Evolutionary conservation across 2,329 filamentous ascomycete species (phyloP), one percentile per base, ranked within the genome.

Genomic region (Ophiocordyceps robertsii): DNA sequence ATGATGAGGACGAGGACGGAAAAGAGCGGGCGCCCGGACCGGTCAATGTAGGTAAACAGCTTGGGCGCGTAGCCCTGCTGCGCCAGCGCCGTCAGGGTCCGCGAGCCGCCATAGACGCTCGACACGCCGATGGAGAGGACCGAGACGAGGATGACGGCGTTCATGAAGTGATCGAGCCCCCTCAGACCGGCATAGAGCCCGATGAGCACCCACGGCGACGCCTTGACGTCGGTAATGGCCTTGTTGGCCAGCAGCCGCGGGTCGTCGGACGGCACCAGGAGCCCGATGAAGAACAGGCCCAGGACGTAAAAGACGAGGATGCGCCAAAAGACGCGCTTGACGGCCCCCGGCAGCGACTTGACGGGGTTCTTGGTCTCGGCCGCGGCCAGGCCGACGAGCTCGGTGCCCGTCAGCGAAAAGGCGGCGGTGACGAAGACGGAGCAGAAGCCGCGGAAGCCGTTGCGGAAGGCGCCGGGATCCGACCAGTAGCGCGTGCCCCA

Each of bases 281-380:
- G 56, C 9, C 68, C 68, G 40, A 71, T 62, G 36, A 70, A 66
- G 44, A 66, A 66, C n/a, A 72, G 62, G 35, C 67, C 67, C 0
- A 72, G 48, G 33, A 72, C 56, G 49, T 71, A 72, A 52, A 72
- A 72, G 47, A 70, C 56, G n/a, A 65, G 67, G 49, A 71, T 68
- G 55, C 68, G 66, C 68, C 67, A 70, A 51, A 70, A 71, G 29
- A 71, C 82, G 60, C 90, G 84, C 66, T 88, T 90, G 54, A 88
- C 77, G 2, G 86, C 85, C 19, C 77, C 80, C 1, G 86, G 86
- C 0, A 93, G 70, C 1, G 80, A 75, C 56, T 84, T 78, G 47
- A 76, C 71, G 1, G 81, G 81, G 53, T 84, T 82, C 4, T 57
- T 61, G 0, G 79, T 75, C 61, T 85, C 81, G 12, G 80, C 81